A percentile compares a stretch with the other conserved stretches of the same genome.
These are phyloP conservation scores for Xylariaceae sp. DNA, from an alignment of 2,329 filamentous ascomycete species.

Conservation along the genomic window DNA sequence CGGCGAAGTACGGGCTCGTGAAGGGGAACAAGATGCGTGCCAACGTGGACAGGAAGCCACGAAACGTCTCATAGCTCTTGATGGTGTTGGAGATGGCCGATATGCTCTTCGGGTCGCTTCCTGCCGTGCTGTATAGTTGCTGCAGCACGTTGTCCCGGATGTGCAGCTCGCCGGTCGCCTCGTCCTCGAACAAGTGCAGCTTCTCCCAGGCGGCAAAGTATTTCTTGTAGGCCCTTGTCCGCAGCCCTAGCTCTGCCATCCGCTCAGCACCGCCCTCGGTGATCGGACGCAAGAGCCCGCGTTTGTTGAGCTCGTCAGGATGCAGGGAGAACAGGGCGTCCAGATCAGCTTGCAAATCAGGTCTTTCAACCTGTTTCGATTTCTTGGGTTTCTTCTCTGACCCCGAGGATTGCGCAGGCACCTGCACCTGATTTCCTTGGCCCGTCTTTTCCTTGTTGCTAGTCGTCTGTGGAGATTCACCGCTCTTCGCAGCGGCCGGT, in stretches of 20 bases:
- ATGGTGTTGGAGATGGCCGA: constrained; percentile 28
- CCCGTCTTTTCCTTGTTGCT: no score
- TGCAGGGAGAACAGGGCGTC: constrained; percentile 25
- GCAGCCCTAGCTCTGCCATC: constrained; percentile 35
- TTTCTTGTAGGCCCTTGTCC: constrained; percentile 34
- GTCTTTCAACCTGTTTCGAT: constrained; percentile 5
- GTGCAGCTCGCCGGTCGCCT: constrained; percentile 30
- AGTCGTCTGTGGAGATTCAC: no score
- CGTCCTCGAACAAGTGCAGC: constrained; percentile 26
- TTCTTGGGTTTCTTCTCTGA: background rate
- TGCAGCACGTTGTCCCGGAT: constrained; percentile 38
- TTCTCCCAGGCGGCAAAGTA: constrained; percentile 38
- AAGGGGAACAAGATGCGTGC: constrained; percentile 35
- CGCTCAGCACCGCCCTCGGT: constrained; percentile 34
- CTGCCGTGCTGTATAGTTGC: constrained; percentile 24
- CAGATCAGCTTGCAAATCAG: constrained; percentile 20
- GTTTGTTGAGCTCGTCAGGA: constrained; percentile 31
- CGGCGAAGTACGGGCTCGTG: constrained; percentile 37
- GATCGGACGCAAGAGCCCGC: constrained; percentile 34
- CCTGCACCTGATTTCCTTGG: background rate
- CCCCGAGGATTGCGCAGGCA: background rate
- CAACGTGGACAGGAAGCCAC: constrained; percentile 35
- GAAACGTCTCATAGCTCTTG: constrained; percentile 38
- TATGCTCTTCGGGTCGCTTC: constrained; percentile 8
- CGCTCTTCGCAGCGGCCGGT: no score